Evolutionary conservation across 2,329 filamentous ascomycete species (phyloP).

Genomic region (Aureobasidium sp.): DNA sequence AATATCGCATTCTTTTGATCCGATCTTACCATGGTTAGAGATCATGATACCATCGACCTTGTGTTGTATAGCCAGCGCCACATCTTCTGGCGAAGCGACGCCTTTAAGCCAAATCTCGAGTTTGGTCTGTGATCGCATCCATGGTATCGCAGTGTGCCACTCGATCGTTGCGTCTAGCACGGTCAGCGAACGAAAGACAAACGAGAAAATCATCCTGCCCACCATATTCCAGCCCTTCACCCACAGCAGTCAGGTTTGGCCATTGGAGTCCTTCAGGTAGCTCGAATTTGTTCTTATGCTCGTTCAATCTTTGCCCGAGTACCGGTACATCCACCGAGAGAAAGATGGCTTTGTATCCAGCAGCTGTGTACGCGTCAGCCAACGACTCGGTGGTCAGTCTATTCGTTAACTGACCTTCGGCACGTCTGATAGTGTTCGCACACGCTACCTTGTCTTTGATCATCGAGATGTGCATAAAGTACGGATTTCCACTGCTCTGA

Average conservation of each 20-base stretch:
- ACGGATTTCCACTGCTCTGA: conserved; percentile 25
- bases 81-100: conserved; percentile 33
- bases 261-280: conserved; percentile 39
- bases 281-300: conserved; percentile 44
- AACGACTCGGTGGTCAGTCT: conserved; percentile 19
- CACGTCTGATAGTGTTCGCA: conserved; percentile 7
- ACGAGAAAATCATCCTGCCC: background rate
- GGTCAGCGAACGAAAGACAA: background rate
- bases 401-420: conserved; percentile 15
- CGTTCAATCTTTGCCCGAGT: conserved; percentile 44
- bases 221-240: conserved; percentile 1
- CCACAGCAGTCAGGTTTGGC: conserved; percentile 30
- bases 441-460: conserved; percentile 37
- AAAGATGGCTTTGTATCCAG: conserved; percentile 46
- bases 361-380: conserved; percentile 18
- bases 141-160: conserved; percentile 43
- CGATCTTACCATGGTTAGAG: conserved; percentile 46
- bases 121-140: conserved; percentile 42
- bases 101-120: conserved; percentile 46
- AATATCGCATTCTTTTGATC: background rate
- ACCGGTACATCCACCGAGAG: conserved; percentile 46
- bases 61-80: conserved; percentile 37
- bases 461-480: conserved; percentile 46
- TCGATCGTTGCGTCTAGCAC: conserved; percentile 5
- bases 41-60: conserved; percentile 41